A percentile compares a stretch with the other conserved stretches of the same genome.
Conservation (phyloP, 345 rosid species). For the Mallotus nudiflorus region DNA sequence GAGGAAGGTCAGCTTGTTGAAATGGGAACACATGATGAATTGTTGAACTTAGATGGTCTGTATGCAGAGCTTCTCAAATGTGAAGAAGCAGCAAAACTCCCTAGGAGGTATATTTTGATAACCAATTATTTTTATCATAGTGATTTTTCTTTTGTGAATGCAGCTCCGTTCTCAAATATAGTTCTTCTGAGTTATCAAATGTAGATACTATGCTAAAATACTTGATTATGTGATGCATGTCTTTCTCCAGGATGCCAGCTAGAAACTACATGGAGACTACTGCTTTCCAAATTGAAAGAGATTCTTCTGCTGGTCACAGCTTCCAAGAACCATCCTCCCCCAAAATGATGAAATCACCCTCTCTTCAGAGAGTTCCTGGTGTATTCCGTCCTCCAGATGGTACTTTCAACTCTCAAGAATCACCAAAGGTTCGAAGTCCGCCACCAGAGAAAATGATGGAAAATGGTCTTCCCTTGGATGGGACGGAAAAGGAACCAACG, state of each 20-base stretch:
- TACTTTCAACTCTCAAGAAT: conserved; percentile 59
- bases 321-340: conserved; percentile 91
- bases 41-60: conserved; percentile 64
- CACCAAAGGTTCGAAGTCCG: conserved; percentile 68
- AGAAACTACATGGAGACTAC: conserved; percentile 62
- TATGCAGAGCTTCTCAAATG: conserved; percentile 94
- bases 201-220: conserved; percentile 7
- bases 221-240: conserved; percentile 20
- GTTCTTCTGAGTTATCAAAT: conserved; percentile 7
- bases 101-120: conserved; percentile 63
- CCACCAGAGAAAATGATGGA: conserved; percentile 75
- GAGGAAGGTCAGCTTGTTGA: conserved; percentile 98
- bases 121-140: too few relatives aligned
- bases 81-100: conserved; percentile 97
- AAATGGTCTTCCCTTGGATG: conserved; percentile 67
- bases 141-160: conserved; percentile 9
- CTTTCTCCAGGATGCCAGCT: conserved; percentile 80
- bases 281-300: conserved; percentile 81
- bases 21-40: conserved; percentile 96
- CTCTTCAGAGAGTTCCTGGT: conserved; percentile 82
- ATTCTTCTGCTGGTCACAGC: conserved; percentile 81
- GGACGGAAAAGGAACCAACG: conserved; percentile 74
- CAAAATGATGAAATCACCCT: conserved; percentile 82
- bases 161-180: not conserved
- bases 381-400: conserved; percentile 58